Evolutionary conservation across 2,329 filamentous ascomycete genomes (phyloP).

Genomic region (Exserohilum turcica): DNA sequence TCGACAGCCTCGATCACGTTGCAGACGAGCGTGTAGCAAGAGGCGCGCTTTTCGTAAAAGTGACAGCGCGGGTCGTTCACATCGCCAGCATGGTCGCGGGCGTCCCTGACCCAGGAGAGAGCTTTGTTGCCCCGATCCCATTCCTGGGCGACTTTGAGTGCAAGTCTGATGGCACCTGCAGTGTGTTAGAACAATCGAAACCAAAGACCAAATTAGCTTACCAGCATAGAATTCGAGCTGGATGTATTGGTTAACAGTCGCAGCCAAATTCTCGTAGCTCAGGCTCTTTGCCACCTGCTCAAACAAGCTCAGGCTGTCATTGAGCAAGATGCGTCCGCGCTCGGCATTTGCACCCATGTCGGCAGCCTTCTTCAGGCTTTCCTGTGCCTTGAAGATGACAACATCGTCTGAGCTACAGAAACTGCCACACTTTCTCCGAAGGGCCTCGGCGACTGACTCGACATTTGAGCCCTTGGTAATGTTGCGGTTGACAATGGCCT

Average conservation of each 20-base stretch:
- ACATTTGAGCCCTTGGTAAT: slow-evolving; percentile 97
- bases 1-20: slow-evolving; percentile 80
- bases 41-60: slow-evolving; percentile 72
- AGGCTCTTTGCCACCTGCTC: slow-evolving; percentile 85
- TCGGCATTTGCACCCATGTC: slow-evolving; percentile 79
- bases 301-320: slow-evolving; percentile 87
- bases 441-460: slow-evolving; percentile 93
- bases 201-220: slow-evolving; percentile 11
- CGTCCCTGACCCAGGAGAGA: slow-evolving; percentile 84
- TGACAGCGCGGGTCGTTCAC: slow-evolving; percentile 68
- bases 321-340: slow-evolving; percentile 76
- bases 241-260: slow-evolving; percentile 79
- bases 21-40: slow-evolving; percentile 88
- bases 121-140: slow-evolving; percentile 87
- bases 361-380: slow-evolving; percentile 85
- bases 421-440: slow-evolving; percentile 88
- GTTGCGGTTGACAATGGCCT: slow-evolving; percentile 96
- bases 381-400: slow-evolving; percentile 96
- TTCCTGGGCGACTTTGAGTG: slow-evolving; percentile 79
- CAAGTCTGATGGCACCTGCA: slow-evolving; percentile 80
- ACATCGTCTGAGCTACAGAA: slow-evolving; percentile 98
- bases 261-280: slow-evolving; percentile 77
- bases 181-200: slow-evolving; percentile 6
- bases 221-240: slow-evolving; percentile 85
- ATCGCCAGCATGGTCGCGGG: slow-evolving; percentile 72